These are phyloP conservation scores for Diaporthe ampelina DNA, from an alignment of 2,329 filamentous ascomycete genomes.

Conservation along the genomic window DNA sequence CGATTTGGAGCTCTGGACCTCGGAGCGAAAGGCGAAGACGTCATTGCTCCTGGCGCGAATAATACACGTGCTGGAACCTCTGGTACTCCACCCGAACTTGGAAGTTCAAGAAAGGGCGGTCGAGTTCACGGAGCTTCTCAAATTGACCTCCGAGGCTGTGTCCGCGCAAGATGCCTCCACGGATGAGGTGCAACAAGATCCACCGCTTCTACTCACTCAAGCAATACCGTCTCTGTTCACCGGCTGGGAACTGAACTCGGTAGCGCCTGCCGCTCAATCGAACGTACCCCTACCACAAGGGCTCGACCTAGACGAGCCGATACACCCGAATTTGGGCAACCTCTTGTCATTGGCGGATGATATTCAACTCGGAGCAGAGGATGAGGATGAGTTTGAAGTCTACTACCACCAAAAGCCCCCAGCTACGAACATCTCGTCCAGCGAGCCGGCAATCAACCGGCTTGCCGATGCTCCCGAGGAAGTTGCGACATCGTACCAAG, in stretches of 20 bases:
- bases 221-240: conserved; percentile 90
- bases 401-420: conserved; percentile 74
- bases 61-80: conserved; percentile 83
- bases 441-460: conserved; percentile 68
- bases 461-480: conserved; percentile 62
- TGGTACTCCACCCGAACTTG: conserved; percentile 85
- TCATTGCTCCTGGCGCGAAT: conserved; percentile 85
- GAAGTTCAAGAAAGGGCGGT: conserved; percentile 97
- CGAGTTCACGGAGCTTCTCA: conserved; percentile 91
- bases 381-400: conserved; percentile 76
- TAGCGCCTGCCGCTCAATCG: conserved; percentile 83
- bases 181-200: conserved; percentile 70
- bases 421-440: conserved; percentile 64
- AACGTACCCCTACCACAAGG: conserved; percentile 86
- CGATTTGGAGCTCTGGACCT: conserved; percentile 76
- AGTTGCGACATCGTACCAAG: conserved; percentile 67
- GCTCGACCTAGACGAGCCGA: conserved; percentile 84
- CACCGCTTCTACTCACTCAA: conserved; percentile 88
- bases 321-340: conserved; percentile 79
- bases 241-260: conserved; percentile 91
- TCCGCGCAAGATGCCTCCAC: conserved; percentile 73
- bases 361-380: conserved; percentile 62
- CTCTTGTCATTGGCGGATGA: conserved; percentile 74
- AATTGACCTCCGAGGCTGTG: conserved; percentile 86
- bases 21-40: conserved; percentile 79